Evolutionary conservation across 768 basidiomycete species (phyloP).

Genomic region (Tylopilus sp.): DNA sequence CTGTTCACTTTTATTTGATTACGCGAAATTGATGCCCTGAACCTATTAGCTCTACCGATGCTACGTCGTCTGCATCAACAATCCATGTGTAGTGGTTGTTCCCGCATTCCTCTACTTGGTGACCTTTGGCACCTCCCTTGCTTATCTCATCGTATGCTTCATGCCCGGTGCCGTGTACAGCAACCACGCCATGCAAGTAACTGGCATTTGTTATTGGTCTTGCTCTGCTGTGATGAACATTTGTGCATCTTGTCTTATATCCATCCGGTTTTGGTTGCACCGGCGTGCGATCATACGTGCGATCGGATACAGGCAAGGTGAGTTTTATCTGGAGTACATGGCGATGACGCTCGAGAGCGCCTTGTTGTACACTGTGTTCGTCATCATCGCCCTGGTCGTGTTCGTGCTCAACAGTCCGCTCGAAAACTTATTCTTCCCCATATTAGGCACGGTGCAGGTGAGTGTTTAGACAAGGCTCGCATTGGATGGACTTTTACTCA

Average conservation of each 20-base stretch:
- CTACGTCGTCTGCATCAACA: conserved; percentile 17
- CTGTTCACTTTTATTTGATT: neutral
- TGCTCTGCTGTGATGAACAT: conserved; percentile 17
- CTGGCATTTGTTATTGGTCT: conserved; percentile 13
- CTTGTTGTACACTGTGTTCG: conserved; percentile 12
- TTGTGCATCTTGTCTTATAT: conserved; percentile 14
- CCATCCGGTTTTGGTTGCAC: conserved; percentile 17
- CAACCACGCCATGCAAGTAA: conserved; percentile 9
- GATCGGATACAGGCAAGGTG: conserved; percentile 9
- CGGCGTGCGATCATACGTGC: conserved; percentile 10
- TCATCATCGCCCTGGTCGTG: conserved; percentile 8
- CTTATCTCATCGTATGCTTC: conserved; percentile 15
- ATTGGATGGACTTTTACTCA: too few relatives aligned
- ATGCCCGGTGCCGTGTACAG: conserved; percentile 17
- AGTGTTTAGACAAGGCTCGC: neutral
- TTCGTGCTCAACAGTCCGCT: conserved; percentile 22
- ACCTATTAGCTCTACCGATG: conserved; percentile 20
- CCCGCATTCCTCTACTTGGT: conserved; percentile 16
- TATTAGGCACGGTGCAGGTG: conserved; percentile 22
- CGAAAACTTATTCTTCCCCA: conserved; percentile 21
- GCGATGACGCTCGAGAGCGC: conserved; percentile 27
- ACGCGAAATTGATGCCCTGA: neutral
- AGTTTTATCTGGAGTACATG: conserved; percentile 24
- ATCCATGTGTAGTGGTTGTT: neutral
- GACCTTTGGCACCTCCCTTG: conserved; percentile 14